Base-by-base conservation (phyloP, 2,329 filamentous ascomycete genomes). In the Botrytis medusae region DNA sequence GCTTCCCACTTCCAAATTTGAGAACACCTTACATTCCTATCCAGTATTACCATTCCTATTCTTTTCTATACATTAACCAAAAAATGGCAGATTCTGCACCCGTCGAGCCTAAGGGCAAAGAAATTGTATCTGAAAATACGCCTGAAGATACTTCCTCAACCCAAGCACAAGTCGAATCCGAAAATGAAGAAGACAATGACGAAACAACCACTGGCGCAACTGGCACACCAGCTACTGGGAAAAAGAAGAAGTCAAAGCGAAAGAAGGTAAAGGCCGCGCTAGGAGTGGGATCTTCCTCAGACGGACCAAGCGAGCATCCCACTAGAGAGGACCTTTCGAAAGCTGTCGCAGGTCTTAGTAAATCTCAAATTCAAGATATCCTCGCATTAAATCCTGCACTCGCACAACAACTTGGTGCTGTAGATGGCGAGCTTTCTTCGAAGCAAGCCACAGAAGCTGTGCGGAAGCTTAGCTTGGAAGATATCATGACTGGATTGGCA, bases 401-500 rank as follows among this genome's bases (percentile, higher is more conserved):
- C 77, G 88, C 91, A 75, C 87, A 89, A 77, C 90, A 92, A 80
- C 80, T 82, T 25, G 76, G 77, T 2, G 74, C 86, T 29, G 83
- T 81, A 54, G 81, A 81, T 34, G 82, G 81, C 32, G 78, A 81
- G 71, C 70, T 77, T 7, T 75, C 75, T 40, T 81, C 65, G 14
- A 82, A 83, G 29, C 83, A 85, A 72, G 83, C 87, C 42, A 83
- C 86, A 74, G 85, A 87, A 46, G 83, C 86, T 65, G 84, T 92
- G 75, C 88, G 88, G 83, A 87, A 88, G 78, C 85, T 93, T 80
- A 91, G 87, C 76, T 84, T 93, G 72, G 87, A 90, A 80, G 91
- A 93, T 76, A 89, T 93, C 80, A 89, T 93, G 87, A 93, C 92
- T 1, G 91, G 92, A 0, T 83, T 93, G 79, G 92, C 94, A 25